A percentile compares a stretch with the other conserved stretches of the same genome.
These are phyloP conservation scores for Fusarium virguliforme DNA, from an alignment of 2,329 filamentous ascomycete species.

Conservation along the genomic window DNA sequence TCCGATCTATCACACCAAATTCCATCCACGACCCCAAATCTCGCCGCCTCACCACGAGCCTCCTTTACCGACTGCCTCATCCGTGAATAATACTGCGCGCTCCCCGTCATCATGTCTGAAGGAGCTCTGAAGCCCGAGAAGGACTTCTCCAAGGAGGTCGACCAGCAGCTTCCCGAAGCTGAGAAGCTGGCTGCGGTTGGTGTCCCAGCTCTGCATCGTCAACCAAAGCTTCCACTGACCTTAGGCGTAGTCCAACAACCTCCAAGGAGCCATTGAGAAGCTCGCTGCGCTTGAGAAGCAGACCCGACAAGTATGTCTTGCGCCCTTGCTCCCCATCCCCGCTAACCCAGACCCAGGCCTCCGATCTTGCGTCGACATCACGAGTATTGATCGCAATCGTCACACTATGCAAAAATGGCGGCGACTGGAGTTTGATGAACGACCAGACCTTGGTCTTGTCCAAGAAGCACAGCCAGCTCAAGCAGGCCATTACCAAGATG, in stretches of 20 bases:
- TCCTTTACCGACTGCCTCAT: not conserved
- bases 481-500: constrained; percentile 99
- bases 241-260: constrained; percentile 72
- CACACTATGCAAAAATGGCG: constrained; percentile 92
- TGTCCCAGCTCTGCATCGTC: constrained; percentile 53
- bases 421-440: constrained; percentile 95
- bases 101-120: constrained; percentile 78
- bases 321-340: constrained; percentile 32
- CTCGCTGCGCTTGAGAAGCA: constrained; percentile 94
- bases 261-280: constrained; percentile 93
- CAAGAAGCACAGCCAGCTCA: constrained; percentile 99
- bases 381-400: constrained; percentile 89
- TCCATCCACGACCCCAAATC: constrained; percentile 31
- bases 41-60: constrained; percentile 1
- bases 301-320: constrained; percentile 84
- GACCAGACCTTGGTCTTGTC: constrained; percentile 96
- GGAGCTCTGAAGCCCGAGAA: constrained; percentile 93
- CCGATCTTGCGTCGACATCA: constrained; percentile 95
- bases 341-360: constrained; percentile 74
- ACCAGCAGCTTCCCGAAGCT: constrained; percentile 91
- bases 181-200: constrained; percentile 89
- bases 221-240: constrained; percentile 31
- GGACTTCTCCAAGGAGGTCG: constrained; percentile 98
- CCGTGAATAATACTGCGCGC: constrained; percentile 24
- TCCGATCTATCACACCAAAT: constrained; percentile 43